Evolutionary conservation across 495 filamentous ascomycete genomes (phyloP).

Genomic region (Copromyces sp.): DNA sequence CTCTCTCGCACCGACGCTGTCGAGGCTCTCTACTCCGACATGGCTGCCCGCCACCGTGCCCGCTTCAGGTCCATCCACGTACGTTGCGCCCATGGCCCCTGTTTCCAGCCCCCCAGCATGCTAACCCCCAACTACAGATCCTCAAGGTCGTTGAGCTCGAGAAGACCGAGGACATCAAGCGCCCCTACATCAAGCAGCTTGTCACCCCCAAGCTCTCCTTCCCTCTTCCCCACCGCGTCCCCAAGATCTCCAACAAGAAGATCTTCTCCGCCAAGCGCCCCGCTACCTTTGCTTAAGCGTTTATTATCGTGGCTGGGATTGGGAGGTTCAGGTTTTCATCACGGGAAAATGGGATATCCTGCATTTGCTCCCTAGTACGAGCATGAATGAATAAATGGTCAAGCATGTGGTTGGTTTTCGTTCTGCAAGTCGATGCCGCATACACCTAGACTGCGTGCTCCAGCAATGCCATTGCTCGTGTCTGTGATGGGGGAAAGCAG

Average conservation of each 20-base stretch:
- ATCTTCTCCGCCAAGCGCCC: constrained; percentile 85
- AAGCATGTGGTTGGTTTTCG: constrained; percentile 16
- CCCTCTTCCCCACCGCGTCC: constrained; percentile 92
- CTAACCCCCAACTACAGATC: constrained; percentile 52
- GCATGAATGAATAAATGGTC: constrained; percentile 31
- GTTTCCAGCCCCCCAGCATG: background rate
- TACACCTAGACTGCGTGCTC: background rate
- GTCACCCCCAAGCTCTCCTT: constrained; percentile 90
- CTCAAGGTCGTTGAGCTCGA: constrained; percentile 95
- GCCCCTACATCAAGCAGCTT: constrained; percentile 98
- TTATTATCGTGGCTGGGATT: constrained; percentile 33
- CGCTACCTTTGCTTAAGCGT: constrained; percentile 63
- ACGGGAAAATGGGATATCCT: constrained; percentile 42
- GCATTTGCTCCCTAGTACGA: constrained; percentile 36
- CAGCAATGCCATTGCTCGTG: background rate
- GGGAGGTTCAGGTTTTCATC: constrained; percentile 44
- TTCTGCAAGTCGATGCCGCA: constrained; percentile 1
- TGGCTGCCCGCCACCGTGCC: constrained; percentile 95
- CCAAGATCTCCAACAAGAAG: constrained; percentile 70
- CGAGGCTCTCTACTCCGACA: constrained; percentile 96
- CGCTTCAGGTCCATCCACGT: constrained; percentile 97
- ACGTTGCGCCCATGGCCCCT: constrained; percentile 30
- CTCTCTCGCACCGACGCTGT: constrained; percentile 90
- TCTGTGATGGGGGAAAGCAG: background rate
- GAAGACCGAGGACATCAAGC: constrained; percentile 84